phyloP scores from a whole-genome alignment of 2,329 filamentous ascomycete genomes.

The Alternaria sp. region DNA sequence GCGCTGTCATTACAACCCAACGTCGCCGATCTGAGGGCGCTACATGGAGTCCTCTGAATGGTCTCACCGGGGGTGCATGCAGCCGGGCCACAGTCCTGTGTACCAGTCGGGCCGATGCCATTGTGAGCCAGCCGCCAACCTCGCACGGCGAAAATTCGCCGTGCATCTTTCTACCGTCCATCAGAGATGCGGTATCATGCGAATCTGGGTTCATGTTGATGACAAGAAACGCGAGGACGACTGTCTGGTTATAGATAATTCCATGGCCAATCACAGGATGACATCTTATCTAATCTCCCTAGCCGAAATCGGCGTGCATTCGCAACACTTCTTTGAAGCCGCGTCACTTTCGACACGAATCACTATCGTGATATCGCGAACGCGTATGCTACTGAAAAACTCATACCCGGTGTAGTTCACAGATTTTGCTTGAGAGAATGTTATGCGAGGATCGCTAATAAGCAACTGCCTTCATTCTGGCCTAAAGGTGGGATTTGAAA shows the following conservation, averaged over 20 bases:
- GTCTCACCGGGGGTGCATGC: constrained; percentile 10
- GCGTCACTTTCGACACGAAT: constrained; percentile 10
- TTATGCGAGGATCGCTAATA: not conserved
- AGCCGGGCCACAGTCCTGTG: constrained; percentile 11
- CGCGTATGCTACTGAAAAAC: constrained; percentile 17
- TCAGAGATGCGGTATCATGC: not conserved
- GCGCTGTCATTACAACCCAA: constrained; percentile 11
- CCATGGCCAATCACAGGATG: not conserved
- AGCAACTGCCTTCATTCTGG: not conserved
- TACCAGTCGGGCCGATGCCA: constrained; percentile 10
- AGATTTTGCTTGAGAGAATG: not conserved
- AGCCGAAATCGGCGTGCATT: constrained; percentile 1
- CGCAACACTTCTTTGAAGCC: constrained; percentile 8
- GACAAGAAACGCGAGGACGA: not conserved
- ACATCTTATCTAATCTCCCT: constrained; percentile 10
- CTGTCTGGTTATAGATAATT: not conserved
- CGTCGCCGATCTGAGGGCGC: constrained; percentile 19
- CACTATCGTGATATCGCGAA: constrained; percentile 13
- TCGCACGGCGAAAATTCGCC: constrained; percentile 5
- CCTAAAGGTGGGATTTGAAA: not conserved
- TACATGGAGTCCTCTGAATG: constrained; percentile 26
- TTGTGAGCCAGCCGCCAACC: not conserved
- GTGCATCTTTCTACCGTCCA: not conserved
- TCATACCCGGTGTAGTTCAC: not conserved
- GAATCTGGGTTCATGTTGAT: not conserved